Conservation (phyloP, 257 asterid species). For the Fraxinus quadrangulata region DNA sequence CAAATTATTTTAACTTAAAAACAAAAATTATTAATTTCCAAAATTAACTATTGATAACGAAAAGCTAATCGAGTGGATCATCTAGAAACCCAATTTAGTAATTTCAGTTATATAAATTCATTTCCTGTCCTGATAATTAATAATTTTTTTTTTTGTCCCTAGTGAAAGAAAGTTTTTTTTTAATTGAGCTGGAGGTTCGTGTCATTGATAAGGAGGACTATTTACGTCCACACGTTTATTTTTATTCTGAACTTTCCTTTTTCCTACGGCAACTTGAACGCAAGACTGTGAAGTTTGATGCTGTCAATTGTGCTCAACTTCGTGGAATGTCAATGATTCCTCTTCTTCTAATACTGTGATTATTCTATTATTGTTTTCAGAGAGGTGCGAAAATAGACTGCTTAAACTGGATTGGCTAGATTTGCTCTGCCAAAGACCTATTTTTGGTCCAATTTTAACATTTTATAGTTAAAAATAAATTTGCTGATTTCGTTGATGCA, state of each 20-base stretch:
- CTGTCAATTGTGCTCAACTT: neutral
- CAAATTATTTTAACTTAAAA: neutral
- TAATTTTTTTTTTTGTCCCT: neutral
- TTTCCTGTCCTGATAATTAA: neutral
- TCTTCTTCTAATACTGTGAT: neutral
- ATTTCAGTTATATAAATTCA: constrained; percentile 19
- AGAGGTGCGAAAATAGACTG: neutral
- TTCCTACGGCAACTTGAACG: constrained; percentile 4
- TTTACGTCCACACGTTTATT: neutral
- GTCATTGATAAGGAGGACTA: constrained; percentile 7
- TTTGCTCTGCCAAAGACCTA: neutral
- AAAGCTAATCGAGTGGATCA: constrained; percentile 29
- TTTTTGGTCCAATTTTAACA: no score
- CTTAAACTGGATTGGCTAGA: neutral
- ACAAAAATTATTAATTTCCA: neutral
- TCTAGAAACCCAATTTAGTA: constrained; percentile 26
- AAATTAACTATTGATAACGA: constrained; percentile 21
- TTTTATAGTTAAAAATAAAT: neutral
- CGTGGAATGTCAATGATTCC: neutral
- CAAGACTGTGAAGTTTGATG: neutral
- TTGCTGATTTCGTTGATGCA: no score
- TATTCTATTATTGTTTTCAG: neutral
- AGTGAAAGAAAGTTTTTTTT: constrained; percentile 12
- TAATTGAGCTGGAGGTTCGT: neutral
- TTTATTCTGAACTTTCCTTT: neutral